phyloP scores from a whole-genome alignment of 805 yeast genomes.

The Kuraishia piskuri region DNA sequence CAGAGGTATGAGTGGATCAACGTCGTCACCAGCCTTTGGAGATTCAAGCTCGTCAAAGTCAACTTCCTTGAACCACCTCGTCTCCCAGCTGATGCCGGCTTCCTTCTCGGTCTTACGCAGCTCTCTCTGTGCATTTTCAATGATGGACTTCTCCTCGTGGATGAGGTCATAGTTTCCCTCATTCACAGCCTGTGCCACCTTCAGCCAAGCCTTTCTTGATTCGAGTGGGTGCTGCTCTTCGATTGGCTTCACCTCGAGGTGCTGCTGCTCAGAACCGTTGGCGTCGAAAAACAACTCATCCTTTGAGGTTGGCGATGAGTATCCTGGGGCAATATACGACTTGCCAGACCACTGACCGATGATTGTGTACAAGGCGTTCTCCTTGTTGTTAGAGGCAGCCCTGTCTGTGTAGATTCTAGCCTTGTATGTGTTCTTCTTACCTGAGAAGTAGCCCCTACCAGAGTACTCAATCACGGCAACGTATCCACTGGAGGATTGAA shows the following conservation, averaged over 20 bases:
- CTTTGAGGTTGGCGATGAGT: conserved; percentile 30
- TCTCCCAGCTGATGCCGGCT: conserved; percentile 59
- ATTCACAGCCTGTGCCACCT: conserved; percentile 82
- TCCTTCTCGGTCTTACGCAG: conserved; percentile 66
- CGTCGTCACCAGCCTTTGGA: conserved; percentile 18
- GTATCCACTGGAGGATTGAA: conserved; percentile 77
- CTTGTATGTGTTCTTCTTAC: conserved; percentile 89
- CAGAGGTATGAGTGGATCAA: conserved; percentile 31
- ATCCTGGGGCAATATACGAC: conserved; percentile 56
- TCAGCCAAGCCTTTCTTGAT: conserved; percentile 81
- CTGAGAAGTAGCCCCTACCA: conserved; percentile 93
- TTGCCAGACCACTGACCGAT: conserved; percentile 89
- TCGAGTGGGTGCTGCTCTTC: conserved; percentile 77
- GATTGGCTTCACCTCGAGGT: conserved; percentile 67
- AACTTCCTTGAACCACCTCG: conserved; percentile 68
- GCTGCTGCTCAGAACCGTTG: conserved; percentile 36
- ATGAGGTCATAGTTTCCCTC: conserved; percentile 69
- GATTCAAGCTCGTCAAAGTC: conserved; percentile 24
- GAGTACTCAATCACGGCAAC: conserved; percentile 65
- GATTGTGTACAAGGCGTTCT: conserved; percentile 68
- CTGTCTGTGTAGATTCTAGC: conserved; percentile 64
- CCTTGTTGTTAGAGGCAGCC: conserved; percentile 37
- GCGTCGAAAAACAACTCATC: conserved; percentile 61
- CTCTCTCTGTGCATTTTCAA: conserved; percentile 83
- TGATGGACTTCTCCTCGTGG: conserved; percentile 60